Percentiles rank a stretch among this genome's conserved stretches.
Conservation (phyloP, 768 basidiomycete species). For the Boletus pseudo-olivaceus region DNA sequence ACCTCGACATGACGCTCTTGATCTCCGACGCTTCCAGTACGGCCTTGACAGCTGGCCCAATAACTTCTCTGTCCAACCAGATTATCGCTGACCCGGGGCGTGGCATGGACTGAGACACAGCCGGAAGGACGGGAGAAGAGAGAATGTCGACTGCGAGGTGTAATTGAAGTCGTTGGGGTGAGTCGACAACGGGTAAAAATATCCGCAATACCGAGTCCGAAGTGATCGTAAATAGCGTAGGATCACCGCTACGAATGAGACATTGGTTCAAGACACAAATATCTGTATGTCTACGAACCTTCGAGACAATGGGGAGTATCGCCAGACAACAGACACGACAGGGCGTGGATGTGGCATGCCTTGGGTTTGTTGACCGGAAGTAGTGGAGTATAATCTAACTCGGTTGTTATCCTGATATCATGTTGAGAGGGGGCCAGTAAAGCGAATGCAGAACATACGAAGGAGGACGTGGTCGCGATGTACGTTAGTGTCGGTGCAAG, state of each 20-base stretch:
- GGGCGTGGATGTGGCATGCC: constrained; percentile 70
- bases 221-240: constrained; percentile 80
- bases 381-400: constrained; percentile 68
- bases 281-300: constrained; percentile 40
- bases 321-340: constrained; percentile 68
- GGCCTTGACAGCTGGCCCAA: constrained; percentile 46
- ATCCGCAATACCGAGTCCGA: constrained; percentile 79
- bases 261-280: constrained; percentile 1
- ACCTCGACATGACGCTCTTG: constrained; percentile 31
- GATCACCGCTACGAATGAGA: constrained; percentile 53
- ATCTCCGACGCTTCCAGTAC: constrained; percentile 36
- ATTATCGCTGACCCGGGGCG: constrained; percentile 51
- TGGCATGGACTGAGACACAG: constrained; percentile 27
- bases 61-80: constrained; percentile 63
- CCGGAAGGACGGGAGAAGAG: constrained; percentile 49
- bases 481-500: constrained; percentile 78
- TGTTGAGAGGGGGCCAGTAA: constrained; percentile 7
- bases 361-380: constrained; percentile 68
- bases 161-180: constrained; percentile 79
- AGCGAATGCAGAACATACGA: constrained; percentile 38
- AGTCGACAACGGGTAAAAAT: constrained; percentile 84
- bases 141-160: constrained; percentile 74
- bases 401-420: constrained; percentile 47
- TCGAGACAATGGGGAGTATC: constrained; percentile 63
- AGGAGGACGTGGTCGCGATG: constrained; percentile 61